Base-by-base conservation (phyloP, 1,284 basidiomycete genomes). In the Chondrostereum purpureum region DNA sequence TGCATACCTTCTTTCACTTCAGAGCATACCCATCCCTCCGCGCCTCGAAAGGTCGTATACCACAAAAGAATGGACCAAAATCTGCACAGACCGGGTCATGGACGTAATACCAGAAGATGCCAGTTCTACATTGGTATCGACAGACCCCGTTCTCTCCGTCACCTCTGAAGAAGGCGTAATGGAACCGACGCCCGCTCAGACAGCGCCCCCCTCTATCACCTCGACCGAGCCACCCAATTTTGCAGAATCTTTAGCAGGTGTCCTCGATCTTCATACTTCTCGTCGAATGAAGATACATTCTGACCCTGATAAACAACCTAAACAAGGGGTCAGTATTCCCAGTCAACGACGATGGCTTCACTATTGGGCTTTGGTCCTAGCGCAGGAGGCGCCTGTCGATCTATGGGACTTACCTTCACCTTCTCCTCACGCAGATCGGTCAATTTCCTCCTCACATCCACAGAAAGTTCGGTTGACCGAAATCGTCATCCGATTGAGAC, bases 321-420 rank as follows among this genome's bases (percentile, higher is more conserved):
- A 76, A 54, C 78, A 77, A 57, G 84, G 84, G 13, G 81, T 88
- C 27, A 86, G 80, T 53, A 86, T 88, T 51, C 83, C 85, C 0
- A 83, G 80, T 49, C 86, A 88, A 58, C 70, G 77, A 4, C 73
- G 85, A 11, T 88, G 80, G 72, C 63, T 88, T 11, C 72, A 75
- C 52, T 88, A 88, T 56, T 88, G 83, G 84, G 77, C 81, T 2
- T 68, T 80, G 4, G 53, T 84, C n/a, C 68, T 88, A 21, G 65
- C 73, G 1, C 66, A 72, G 38, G 71, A 73, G 41, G 77, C 69
- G 0, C 82, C 82, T 3, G 50, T 58, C 1, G 65, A 68, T 34
- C 61, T 82, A 49, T 80, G 74, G 73, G 49, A 57, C 44, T 21
- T 47, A 35, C 52, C 52, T 11, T 57, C 59, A 5, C 50, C 49